phyloP scores from a whole-genome alignment of 306 rosid genomes.

The Mimosa bimucronata region DNA sequence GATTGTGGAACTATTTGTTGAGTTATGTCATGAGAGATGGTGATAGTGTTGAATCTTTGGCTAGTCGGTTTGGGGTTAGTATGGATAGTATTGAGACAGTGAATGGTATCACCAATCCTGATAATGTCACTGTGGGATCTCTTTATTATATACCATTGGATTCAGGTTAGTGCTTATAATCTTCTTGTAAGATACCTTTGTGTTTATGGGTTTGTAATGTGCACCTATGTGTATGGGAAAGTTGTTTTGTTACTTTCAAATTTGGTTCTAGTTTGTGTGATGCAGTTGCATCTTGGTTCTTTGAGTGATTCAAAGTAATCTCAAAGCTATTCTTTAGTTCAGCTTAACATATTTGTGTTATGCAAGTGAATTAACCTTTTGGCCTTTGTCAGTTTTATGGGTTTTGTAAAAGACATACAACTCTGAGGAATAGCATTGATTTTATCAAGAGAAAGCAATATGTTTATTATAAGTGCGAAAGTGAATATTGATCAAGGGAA shows the following conservation, averaged over 20 bases:
- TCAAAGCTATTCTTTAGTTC: slow-evolving; percentile 17
- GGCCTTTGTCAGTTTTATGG: background rate
- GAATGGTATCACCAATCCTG: slow-evolving; percentile 75
- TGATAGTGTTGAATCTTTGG: slow-evolving; percentile 77
- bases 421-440: background rate
- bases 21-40: slow-evolving; percentile 96
- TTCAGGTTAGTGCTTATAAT: slow-evolving; percentile 68
- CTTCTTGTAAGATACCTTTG: background rate
- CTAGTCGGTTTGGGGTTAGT: slow-evolving; percentile 95
- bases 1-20: slow-evolving; percentile 87
- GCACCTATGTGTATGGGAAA: slow-evolving; percentile 23
- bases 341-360: background rate
- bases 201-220: slow-evolving; percentile 14
- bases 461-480: background rate
- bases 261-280: slow-evolving; percentile 11
- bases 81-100: slow-evolving; percentile 89
- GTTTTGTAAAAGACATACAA: background rate
- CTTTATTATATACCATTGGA: slow-evolving; percentile 86
- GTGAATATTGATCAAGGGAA: background rate
- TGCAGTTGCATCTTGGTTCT: slow-evolving; percentile 15
- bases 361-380: background rate
- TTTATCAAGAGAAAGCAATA: background rate
- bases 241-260: slow-evolving; percentile 2
- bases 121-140: slow-evolving; percentile 85
- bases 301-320: slow-evolving; percentile 22